Evolutionary conservation across 768 basidiomycete species (phyloP).

Genomic region (Mycena vitilis): DNA sequence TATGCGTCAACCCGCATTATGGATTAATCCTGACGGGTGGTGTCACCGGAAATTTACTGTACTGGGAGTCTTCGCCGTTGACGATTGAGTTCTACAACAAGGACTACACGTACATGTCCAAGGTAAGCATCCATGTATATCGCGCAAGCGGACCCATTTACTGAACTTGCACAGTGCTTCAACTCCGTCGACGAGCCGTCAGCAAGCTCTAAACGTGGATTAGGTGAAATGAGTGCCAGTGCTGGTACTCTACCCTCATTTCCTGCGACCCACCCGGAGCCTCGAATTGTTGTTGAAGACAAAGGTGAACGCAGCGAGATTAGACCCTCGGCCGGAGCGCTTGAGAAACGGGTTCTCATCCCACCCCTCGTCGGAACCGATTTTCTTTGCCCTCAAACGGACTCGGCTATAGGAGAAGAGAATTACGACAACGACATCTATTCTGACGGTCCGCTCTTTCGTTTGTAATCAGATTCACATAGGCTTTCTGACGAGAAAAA

Average conservation of each 20-base stretch:
- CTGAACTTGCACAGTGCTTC: not conserved
- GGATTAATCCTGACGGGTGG: not conserved
- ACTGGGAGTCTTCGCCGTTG: not conserved
- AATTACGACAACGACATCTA: not conserved
- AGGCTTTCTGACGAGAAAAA: not conserved
- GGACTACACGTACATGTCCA: not conserved
- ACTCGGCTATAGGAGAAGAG: not conserved
- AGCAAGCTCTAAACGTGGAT: not conserved
- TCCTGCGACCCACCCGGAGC: not conserved
- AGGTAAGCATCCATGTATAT: not conserved
- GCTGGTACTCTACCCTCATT: not conserved
- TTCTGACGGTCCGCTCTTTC: not conserved
- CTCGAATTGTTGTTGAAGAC: not conserved
- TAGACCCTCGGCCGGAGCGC: not conserved
- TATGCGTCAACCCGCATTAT: conserved; percentile 1
- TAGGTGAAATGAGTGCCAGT: not conserved
- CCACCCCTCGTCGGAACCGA: not conserved
- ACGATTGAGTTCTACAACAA: not conserved
- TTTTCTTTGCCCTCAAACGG: not conserved
- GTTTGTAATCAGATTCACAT: not conserved
- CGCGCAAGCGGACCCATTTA: not conserved
- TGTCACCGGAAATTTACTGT: not conserved
- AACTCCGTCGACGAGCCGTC: not conserved
- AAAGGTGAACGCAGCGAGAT: not conserved
- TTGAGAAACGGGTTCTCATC: not conserved